Evolutionary conservation across 208 protist genomes (phyloP).

Genomic region (Balamuthia mandrillaris): DNA sequence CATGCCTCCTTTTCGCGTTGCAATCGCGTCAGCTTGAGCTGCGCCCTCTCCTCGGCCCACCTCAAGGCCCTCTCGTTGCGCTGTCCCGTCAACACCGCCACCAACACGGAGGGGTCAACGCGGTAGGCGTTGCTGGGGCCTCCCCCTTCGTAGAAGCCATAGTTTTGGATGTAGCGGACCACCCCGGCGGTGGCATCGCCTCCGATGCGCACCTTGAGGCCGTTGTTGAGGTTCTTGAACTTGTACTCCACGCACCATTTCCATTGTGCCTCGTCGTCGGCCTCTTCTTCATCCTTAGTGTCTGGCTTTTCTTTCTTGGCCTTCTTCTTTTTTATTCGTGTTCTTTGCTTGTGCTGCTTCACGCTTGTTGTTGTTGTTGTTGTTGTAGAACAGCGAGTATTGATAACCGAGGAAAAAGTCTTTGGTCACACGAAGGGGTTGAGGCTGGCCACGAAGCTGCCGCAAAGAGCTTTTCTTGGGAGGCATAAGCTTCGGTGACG

Average conservation of each 20-base stretch:
- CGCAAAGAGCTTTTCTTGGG: neutral
- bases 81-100: neutral
- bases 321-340: neutral
- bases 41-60: no score
- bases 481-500: neutral
- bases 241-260: neutral
- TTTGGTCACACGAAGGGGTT: neutral
- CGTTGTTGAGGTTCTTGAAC: neutral
- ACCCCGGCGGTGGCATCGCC: neutral
- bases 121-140: neutral
- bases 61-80: no score
- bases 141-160: slow-evolving; percentile 24
- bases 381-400: slow-evolving; percentile 31
- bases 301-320: neutral
- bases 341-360: neutral
- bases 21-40: no score
- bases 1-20: no score
- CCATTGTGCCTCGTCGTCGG: no score
- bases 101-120: neutral
- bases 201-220: neutral
- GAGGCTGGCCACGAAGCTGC: neutral
- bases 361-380: no score
- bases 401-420: slow-evolving; percentile 9
- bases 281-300: neutral
- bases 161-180: neutral